Conservation (phyloP, 305 asterid genomes). For the Plantago rigida region DNA sequence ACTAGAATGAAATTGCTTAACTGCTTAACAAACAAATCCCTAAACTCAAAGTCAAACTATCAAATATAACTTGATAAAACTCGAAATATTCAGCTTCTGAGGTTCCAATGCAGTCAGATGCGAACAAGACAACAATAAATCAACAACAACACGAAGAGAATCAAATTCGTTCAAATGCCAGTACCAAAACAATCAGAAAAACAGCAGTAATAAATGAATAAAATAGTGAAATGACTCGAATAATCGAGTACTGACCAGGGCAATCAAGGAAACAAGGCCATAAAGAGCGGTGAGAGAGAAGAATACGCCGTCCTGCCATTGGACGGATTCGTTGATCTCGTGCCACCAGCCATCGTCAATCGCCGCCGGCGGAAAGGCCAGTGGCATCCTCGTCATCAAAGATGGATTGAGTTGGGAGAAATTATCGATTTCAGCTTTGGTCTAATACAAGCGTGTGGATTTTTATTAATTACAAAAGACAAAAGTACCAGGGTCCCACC, state of each 20-base stretch:
- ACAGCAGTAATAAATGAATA: constrained; percentile 6
- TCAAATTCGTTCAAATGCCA: not conserved
- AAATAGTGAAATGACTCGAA: not conserved
- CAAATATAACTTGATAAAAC: no score
- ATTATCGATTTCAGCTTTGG: not conserved
- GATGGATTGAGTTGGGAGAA: not conserved
- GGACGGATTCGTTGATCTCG: constrained; percentile 62
- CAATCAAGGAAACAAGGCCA: constrained; percentile 69
- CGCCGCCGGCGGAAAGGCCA: constrained; percentile 45
- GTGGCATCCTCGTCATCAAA: constrained; percentile 45
- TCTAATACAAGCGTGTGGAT: constrained; percentile 10
- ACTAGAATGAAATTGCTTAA: no score
- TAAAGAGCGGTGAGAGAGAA: constrained; percentile 65
- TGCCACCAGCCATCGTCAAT: constrained; percentile 67
- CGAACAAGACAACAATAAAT: not conserved
- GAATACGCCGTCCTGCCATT: constrained; percentile 93
- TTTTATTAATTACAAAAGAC: not conserved
- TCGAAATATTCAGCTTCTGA: not conserved
- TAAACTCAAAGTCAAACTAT: no score
- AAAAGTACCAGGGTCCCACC: no score
- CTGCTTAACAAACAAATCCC: no score
- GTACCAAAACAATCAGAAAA: not conserved
- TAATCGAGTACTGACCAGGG: constrained; percentile 48
- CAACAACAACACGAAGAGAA: not conserved
- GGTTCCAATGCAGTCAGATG: not conserved